Percentiles rank a stretch among this genome's conserved stretches.
phyloP scores from a whole-genome alignment of 192 early-diverging fungal genomes.

The Martensiomyces pterosporus region DNA sequence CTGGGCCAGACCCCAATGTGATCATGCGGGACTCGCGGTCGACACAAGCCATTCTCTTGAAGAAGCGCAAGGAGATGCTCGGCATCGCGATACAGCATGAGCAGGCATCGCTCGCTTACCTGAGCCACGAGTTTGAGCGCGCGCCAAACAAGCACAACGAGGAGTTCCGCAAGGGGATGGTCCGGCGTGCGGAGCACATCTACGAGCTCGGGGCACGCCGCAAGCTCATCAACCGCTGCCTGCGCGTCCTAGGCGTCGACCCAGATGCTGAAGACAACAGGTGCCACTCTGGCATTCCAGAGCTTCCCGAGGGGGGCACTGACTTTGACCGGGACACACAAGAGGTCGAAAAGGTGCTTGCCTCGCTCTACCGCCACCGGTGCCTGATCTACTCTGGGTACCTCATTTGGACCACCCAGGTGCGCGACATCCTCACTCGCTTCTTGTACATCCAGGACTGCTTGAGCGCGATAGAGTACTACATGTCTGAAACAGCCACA shows the following conservation, averaged over 20 bases:
- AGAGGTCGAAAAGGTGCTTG: constrained; percentile 46
- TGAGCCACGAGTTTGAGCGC: constrained; percentile 44
- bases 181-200: constrained; percentile 44
- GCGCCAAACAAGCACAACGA: constrained; percentile 32
- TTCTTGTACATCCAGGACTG: constrained; percentile 69
- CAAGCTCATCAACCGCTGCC: constrained; percentile 48
- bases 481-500: constrained; percentile 75
- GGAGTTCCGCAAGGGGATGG: constrained; percentile 33
- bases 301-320: constrained; percentile 4
- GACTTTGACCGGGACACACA: constrained; percentile 43
- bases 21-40: constrained; percentile 51
- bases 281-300: constrained; percentile 7
- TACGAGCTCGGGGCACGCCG: constrained; percentile 48
- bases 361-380: constrained; percentile 61
- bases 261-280: constrained; percentile 2
- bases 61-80: constrained; percentile 46
- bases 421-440: constrained; percentile 78
- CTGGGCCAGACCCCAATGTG: constrained; percentile 45
- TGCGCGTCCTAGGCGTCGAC: constrained; percentile 37
- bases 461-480: constrained; percentile 69
- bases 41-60: constrained; percentile 42
- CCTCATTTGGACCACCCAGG: constrained; percentile 78
- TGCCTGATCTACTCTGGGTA: constrained; percentile 83
- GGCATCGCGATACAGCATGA: constrained; percentile 41
- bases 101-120: constrained; percentile 27